Base-by-base conservation (phyloP, 2,329 filamentous ascomycete genomes). In the Sclerotiophoma versabilis region DNA sequence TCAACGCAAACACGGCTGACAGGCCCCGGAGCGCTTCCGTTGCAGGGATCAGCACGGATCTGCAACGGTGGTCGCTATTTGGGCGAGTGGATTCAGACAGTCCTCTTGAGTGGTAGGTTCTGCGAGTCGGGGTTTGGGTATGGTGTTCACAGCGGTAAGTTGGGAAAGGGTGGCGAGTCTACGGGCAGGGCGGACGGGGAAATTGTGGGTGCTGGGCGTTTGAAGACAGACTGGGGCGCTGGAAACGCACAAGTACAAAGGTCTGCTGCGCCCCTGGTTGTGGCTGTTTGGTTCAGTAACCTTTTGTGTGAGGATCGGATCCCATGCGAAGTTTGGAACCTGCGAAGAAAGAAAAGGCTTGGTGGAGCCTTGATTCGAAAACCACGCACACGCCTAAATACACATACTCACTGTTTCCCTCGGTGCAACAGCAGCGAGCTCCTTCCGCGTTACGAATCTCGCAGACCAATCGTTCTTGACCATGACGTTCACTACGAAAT, bases 321-420 rank as follows among this genome's bases (percentile, higher is more conserved):
- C 38, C 45, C 39, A 54, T 54, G 51, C 33, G 39, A 41, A 34
- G 45, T 45, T 42, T 54, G 14, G 39, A 49, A 37, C 51, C 45
- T 12, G 41, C 39, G 25, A 54, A 54, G 51, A 54, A 49, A 49
- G 51, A 54, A 43, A 49, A 54, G 51, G 51, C 45, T 49, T 54
- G 51, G 51, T 54, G 51, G 51, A 54, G 46, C 46, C 39, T 54
- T 15, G 34, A 49, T 36, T 19, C 46, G 17, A 49, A 46, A 41
- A 10, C 45, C 46, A 54, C 45, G 14, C 34, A 32, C 34, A 17
- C 44, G 7, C 45, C 39, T 6, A 48, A 26, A 19, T 22, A 45
- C 12, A 49, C 39, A 46, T 54, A 54, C 51, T 36, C 39, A 17
- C 39, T 49, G 27, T 54, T 49, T 15, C 51, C 51, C 8, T 4